phyloP scores from a whole-genome alignment of 345 rosid species.

The Camelina neglecta region DNA sequence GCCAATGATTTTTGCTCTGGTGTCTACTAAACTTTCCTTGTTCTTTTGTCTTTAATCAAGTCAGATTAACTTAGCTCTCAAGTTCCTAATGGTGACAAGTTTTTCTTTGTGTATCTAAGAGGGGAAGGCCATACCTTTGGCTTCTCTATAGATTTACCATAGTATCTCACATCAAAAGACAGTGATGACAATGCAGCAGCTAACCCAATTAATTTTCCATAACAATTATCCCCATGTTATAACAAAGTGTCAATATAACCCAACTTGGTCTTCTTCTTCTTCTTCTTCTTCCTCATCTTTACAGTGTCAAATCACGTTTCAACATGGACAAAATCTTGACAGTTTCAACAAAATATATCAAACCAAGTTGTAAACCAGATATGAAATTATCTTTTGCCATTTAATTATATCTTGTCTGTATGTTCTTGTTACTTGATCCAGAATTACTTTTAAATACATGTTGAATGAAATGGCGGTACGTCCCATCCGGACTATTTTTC shows the following conservation, averaged over 20 bases:
- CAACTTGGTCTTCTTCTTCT: no score
- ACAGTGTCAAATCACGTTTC: not conserved
- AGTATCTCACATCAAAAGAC: constrained; percentile 93
- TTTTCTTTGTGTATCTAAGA: not conserved
- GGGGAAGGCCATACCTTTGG: constrained; percentile 67
- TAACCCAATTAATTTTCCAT: constrained; percentile 54
- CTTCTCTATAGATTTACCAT: constrained; percentile 75
- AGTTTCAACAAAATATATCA: not conserved
- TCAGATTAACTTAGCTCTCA: constrained; percentile 1
- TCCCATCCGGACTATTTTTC: not conserved
- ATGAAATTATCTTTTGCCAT: not conserved
- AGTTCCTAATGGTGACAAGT: not conserved
- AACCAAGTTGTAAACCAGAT: not conserved
- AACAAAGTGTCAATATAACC: no score
- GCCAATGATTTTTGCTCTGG: no score
- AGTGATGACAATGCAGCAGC: constrained; percentile 81
- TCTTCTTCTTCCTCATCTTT: no score
- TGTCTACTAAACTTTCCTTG: no score
- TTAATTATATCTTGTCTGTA: not conserved
- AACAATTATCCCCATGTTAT: no score
- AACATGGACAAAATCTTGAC: not conserved
- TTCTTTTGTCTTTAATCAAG: no score
- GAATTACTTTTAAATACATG: not conserved
- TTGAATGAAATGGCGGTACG: not conserved
- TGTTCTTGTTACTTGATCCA: not conserved